Base-by-base conservation (phyloP, 2,329 filamentous ascomycete species). In the Colletotrichum eleusines region DNA sequence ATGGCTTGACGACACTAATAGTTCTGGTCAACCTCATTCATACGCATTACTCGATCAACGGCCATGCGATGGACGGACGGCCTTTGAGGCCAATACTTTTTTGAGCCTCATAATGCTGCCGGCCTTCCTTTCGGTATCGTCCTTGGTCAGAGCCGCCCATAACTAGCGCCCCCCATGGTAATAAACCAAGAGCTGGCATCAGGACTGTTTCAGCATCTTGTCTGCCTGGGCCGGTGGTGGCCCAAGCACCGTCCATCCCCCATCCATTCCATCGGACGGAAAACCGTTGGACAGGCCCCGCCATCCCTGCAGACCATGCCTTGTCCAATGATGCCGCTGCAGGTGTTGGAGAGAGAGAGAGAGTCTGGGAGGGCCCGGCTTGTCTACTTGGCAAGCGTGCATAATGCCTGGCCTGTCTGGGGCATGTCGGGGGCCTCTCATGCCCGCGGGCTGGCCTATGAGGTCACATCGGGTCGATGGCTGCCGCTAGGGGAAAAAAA, bases 201-300 rank as follows among this genome's bases (percentile, higher is more conserved):
- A 72, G 44, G 48, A 70, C 54, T 38, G 66, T 72, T 72, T 72
- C 69, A 72, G 46, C 26, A 31, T 65, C 55, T 57, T 8, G 40
- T 61, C 60, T 26, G 59, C 59, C 66, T 28, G 46, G 59, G 59
- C 60, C 54, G 59, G n/a, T 50, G 31, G 50, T 64, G 69, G 69
- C 54, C 69, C 53, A 57, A 72, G 69, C 69, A 57, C 44, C 42
- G 5, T 2, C 48, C 48, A 20, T 28, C n/a, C 1, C 5, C 16
- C 48, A 60, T 61, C 60, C 60, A 46, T 60, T 38, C 28, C 59
- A 65, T 61, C 60, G 48, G 60, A 60, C 42, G 60, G 68, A 26
- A 33, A 14, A 5, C 53, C 42, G 60, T 55, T 51, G 70, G 69
- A 69, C 60, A 65, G 40, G 66, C 54, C 60, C 46, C 12, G 20